These are phyloP conservation scores for Rutstroemia sp. DNA, from an alignment of 2,329 filamentous ascomycete genomes.

Conservation along the genomic window DNA sequence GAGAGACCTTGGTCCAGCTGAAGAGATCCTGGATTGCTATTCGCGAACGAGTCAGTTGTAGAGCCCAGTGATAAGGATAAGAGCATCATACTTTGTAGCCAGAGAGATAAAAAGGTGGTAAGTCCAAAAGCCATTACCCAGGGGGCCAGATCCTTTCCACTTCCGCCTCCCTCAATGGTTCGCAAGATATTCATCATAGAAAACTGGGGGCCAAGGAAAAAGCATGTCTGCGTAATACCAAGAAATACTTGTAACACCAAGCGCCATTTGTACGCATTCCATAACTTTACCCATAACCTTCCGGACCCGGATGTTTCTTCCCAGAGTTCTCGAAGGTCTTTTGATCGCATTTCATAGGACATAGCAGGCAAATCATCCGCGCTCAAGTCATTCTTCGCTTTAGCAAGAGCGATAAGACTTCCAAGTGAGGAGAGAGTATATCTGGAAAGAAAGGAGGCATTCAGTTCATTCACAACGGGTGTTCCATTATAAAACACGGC, in stretches of 20 bases:
- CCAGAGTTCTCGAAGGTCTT: slow-evolving; percentile 42
- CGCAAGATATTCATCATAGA: slow-evolving; percentile 18
- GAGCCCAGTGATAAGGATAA: slow-evolving; percentile 7
- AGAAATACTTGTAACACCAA: slow-evolving; percentile 15
- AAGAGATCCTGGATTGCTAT: slow-evolving; percentile 52
- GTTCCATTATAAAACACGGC: slow-evolving; percentile 51
- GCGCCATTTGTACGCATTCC: slow-evolving; percentile 44
- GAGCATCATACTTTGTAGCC: slow-evolving; percentile 14
- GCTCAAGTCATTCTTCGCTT: slow-evolving; percentile 50
- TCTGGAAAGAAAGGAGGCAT: slow-evolving; percentile 49
- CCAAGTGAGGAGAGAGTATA: slow-evolving; percentile 58
- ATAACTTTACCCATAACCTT: slow-evolving; percentile 29
- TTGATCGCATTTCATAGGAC: slow-evolving; percentile 43
- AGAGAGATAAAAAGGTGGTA: slow-evolving; percentile 39
- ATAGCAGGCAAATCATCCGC: slow-evolving; percentile 54
- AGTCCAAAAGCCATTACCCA: slow-evolving; percentile 15
- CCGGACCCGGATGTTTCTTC: slow-evolving; percentile 13
- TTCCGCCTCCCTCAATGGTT: slow-evolving; percentile 13
- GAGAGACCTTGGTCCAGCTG: slow-evolving; percentile 29
- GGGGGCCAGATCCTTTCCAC: slow-evolving; percentile 6
- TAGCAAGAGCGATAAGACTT: slow-evolving; percentile 45
- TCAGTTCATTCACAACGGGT: slow-evolving; percentile 54
- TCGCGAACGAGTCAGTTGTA: slow-evolving; percentile 42
- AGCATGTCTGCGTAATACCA: slow-evolving; percentile 11
- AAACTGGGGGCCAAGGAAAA: slow-evolving; percentile 15